Evolutionary conservation across 257 asterid genomes (phyloP), one percentile per base, ranked within the genome.

Genomic region (Nicotiana otophora): DNA sequence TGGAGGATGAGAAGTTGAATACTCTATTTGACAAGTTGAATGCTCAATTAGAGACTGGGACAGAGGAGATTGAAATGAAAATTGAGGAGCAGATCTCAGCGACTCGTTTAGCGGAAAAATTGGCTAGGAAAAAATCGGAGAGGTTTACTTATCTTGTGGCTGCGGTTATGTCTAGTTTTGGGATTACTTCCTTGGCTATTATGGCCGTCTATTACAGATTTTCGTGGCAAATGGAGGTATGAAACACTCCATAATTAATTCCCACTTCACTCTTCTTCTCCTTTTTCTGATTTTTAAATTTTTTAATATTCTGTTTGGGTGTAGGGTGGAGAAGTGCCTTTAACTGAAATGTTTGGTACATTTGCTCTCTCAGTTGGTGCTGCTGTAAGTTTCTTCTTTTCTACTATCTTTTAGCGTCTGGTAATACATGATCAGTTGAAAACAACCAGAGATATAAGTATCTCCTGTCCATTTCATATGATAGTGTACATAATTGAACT

Each of bases 341-440:
- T 81, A 17, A 84, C 91, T 34, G 99, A 96, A 84, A 96, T 96
- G 98, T 91, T 95, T 54, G 98, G 98, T 64, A 94, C 98, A 87
- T 96, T 96, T 87, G 97, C 99, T 33, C 96, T 96, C 61, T 91
- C 99, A 10, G 89, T 95, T 68, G 99, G 99, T 10, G 98, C 99
- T 70, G 98, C 98, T 55, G 99, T 96, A 85, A 90, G 98, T 89
- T 28, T 5, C 81, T 1, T 28, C 15, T 20, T 17, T 1, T 17
- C 15, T 7, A 10, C 10, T 62, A 5, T 81, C 36, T 20, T 10
- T 63, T 42, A 42, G 48, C 48, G 48, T 42, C 33, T 57, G 20
- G 26, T 61, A 61, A 61, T 20, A 60, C 20, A n/a, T n/a, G 1
- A 57, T 17, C 63, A 16, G 26, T 19, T 17, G 26, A 57, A 57